Conservation (phyloP, 768 basidiomycete species). For the Bullera alba region DNA sequence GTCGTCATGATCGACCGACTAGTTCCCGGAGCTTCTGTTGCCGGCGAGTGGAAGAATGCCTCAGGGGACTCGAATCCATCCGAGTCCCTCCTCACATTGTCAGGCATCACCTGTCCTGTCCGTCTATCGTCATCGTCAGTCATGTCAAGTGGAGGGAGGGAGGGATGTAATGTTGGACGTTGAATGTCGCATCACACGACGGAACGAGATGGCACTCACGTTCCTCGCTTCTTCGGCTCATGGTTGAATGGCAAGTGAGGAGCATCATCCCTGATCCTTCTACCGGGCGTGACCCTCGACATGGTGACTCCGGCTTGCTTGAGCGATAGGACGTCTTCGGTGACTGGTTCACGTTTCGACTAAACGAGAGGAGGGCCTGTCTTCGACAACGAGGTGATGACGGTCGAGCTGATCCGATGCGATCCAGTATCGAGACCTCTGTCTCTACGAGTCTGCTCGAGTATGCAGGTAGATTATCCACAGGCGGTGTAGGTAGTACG, state of each 20-base stretch:
- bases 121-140: conserved; percentile 32
- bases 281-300: conserved; percentile 13
- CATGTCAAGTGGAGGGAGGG: not conserved
- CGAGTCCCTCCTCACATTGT: conserved; percentile 27
- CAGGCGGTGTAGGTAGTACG: no score
- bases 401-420: no score
- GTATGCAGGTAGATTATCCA: no score
- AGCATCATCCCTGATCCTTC: conserved; percentile 3
- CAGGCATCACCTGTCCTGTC: conserved; percentile 41
- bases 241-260: conserved; percentile 34
- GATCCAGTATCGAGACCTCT: no score
- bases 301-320: not conserved
- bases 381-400: no score
- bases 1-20: conserved; percentile 3
- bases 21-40: not conserved
- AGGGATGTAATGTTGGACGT: not conserved
- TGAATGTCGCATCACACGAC: not conserved
- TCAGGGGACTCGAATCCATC: conserved; percentile 46
- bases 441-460: no score
- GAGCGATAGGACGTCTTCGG: no score
- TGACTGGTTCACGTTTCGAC: no score
- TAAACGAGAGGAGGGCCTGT: no score
- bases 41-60: conserved; percentile 42
- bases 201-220: conserved; percentile 29
- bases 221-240: conserved; percentile 39